These are phyloP conservation scores for Pigoraptor vietnamica DNA, from an alignment of 78 protist species.

Conservation along the genomic window DNA sequence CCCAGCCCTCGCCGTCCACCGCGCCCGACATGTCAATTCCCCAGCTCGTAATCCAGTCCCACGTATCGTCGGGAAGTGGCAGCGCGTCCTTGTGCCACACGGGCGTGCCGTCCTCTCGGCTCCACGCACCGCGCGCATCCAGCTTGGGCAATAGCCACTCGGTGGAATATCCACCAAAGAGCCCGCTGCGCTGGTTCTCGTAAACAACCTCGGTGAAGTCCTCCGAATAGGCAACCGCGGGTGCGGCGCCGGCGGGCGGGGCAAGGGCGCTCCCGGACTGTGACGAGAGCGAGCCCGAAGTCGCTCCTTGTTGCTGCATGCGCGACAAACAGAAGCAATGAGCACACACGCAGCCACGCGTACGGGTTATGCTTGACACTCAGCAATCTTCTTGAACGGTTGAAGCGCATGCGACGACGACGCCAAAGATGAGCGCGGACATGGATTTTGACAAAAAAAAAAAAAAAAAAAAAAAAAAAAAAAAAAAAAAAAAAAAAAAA, in stretches of 20 bases:
- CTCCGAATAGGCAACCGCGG: not conserved
- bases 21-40: not conserved
- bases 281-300: too few relatives aligned
- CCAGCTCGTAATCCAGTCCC: not conserved
- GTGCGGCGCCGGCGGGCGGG: not conserved
- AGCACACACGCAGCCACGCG: too few relatives aligned
- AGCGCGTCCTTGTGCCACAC: not conserved
- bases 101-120: not conserved
- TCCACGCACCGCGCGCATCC: slow-evolving; percentile 9
- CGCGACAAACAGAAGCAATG: too few relatives aligned
- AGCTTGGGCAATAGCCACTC: slow-evolving; percentile 4
- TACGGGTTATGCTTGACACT: too few relatives aligned
- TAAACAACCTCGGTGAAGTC: not conserved
- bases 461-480: too few relatives aligned
- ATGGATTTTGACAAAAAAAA: too few relatives aligned
- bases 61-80: not conserved
- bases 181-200: slow-evolving; percentile 24
- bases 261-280: not conserved
- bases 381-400: too few relatives aligned
- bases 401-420: too few relatives aligned
- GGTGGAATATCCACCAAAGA: slow-evolving; percentile 2
- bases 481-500: too few relatives aligned
- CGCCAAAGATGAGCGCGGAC: too few relatives aligned
- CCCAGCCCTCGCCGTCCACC: not conserved
- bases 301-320: too few relatives aligned